These are phyloP conservation scores for Xerocomus nothofagi DNA, from an alignment of 1,284 basidiomycete species.

Conservation along the genomic window DNA sequence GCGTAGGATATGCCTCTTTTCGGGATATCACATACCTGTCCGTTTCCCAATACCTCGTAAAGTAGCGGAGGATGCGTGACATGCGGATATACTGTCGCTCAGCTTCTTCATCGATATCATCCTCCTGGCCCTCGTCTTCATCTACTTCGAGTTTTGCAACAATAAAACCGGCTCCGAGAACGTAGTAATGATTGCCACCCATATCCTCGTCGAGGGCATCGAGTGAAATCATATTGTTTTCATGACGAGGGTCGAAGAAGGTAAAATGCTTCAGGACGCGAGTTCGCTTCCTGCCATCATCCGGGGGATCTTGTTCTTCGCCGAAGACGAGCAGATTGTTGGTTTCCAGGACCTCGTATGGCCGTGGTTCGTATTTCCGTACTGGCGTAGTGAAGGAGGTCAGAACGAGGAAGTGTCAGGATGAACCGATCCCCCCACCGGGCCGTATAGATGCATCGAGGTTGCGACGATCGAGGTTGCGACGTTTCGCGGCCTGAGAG, in stretches of 20 bases:
- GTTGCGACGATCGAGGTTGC: constrained; percentile 34
- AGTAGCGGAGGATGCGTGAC: constrained; percentile 35
- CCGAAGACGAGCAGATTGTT: constrained; percentile 34
- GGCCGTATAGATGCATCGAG: constrained; percentile 20
- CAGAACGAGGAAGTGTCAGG: not conserved
- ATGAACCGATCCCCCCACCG: constrained; percentile 13
- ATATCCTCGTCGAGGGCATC: constrained; percentile 29
- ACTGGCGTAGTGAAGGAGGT: constrained; percentile 13
- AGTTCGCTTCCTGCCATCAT: constrained; percentile 33
- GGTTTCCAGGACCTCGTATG: constrained; percentile 35
- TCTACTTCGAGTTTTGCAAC: constrained; percentile 37
- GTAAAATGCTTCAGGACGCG: constrained; percentile 29
- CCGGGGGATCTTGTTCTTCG: constrained; percentile 31
- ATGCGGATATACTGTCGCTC: constrained; percentile 38
- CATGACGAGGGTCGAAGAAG: constrained; percentile 39
- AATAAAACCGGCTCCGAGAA: constrained; percentile 41
- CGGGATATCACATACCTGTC: constrained; percentile 38
- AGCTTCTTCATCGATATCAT: constrained; percentile 32
- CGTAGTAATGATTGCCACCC: constrained; percentile 8
- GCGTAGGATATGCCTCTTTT: not conserved
- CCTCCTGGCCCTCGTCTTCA: constrained; percentile 47
- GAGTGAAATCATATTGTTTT: constrained; percentile 31
- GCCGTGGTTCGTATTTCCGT: constrained; percentile 26
- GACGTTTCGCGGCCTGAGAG: constrained; percentile 28
- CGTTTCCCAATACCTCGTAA: constrained; percentile 37